Evolutionary conservation across 169 alveolate genomes (phyloP).

Genomic region (Eimeria necatrix): DNA sequence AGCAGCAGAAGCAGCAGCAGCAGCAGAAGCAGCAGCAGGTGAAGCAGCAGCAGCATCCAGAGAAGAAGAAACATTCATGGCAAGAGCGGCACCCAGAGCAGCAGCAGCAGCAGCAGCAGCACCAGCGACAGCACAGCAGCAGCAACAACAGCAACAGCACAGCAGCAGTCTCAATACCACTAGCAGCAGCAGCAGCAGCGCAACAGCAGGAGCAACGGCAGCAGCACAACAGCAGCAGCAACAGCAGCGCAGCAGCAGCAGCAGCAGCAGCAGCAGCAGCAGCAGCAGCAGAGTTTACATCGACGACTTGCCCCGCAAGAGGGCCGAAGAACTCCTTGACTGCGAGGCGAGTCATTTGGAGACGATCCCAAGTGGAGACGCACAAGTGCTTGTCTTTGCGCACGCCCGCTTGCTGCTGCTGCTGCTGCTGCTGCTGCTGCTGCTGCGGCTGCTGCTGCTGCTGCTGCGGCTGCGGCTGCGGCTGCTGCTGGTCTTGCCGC

Average conservation of each 20-base stretch:
- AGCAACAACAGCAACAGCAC: too few species aligned
- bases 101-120: background rate
- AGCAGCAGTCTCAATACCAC: too few species aligned
- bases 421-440: too few species aligned
- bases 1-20: constrained; percentile 31
- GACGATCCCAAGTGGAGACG: background rate
- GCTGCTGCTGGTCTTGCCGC: too few species aligned
- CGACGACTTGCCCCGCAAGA: background rate
- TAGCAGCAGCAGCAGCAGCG: background rate
- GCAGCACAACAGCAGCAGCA: background rate
- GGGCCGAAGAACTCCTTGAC: constrained; percentile 57
- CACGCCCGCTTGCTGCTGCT: too few species aligned
- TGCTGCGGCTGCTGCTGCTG: too few species aligned
- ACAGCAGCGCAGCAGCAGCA: background rate
- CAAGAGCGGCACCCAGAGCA: too few species aligned
- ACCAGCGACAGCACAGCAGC: too few species aligned
- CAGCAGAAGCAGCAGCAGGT: background rate
- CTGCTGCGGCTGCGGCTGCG: too few species aligned
- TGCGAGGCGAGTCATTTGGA: constrained; percentile 45
- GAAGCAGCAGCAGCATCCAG: too few species aligned
- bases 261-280: background rate
- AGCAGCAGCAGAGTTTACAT: background rate
- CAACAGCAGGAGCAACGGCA: background rate
- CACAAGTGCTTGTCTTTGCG: constrained; percentile 6
- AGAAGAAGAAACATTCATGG: background rate